These are phyloP conservation scores for Candida namnaoensis DNA, from an alignment of 805 yeast species.

Conservation along the genomic window DNA sequence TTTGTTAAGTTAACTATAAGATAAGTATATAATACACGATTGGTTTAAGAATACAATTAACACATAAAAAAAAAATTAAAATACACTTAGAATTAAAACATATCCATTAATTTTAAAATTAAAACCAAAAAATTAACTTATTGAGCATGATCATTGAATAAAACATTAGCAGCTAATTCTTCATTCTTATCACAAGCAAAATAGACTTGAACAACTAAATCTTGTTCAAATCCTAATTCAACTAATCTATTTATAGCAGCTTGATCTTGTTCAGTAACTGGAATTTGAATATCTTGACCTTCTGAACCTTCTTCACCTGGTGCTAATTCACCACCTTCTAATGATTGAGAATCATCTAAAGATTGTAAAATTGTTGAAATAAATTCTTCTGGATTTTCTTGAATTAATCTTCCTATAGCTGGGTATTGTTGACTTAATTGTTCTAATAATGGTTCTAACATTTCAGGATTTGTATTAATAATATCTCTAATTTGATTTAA, in stretches of 20 bases:
- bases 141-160: constrained; percentile 54
- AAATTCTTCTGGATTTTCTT: constrained; percentile 85
- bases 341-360: constrained; percentile 25
- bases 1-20: no score
- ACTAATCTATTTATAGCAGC: constrained; percentile 85
- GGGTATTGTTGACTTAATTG: constrained; percentile 79
- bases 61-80: no score
- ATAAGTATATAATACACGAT: no score
- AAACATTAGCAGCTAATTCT: constrained; percentile 89
- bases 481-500: constrained; percentile 63
- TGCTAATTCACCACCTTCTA: constrained; percentile 24
- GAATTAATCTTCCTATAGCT: constrained; percentile 71
- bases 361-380: constrained; percentile 61
- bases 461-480: constrained; percentile 79
- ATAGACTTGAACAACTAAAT: constrained; percentile 84
- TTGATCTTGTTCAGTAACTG: constrained; percentile 73
- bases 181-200: constrained; percentile 98
- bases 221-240: constrained; percentile 88
- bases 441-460: constrained; percentile 75
- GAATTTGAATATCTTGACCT: no score
- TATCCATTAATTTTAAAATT: no score
- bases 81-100: no score
- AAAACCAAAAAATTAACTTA: neutral
- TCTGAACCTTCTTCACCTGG: constrained; percentile 23
- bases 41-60: no score